Evolutionary conservation across 352 stramenopile genomes (phyloP).

Genomic region (Phytophthora pistaciae): DNA sequence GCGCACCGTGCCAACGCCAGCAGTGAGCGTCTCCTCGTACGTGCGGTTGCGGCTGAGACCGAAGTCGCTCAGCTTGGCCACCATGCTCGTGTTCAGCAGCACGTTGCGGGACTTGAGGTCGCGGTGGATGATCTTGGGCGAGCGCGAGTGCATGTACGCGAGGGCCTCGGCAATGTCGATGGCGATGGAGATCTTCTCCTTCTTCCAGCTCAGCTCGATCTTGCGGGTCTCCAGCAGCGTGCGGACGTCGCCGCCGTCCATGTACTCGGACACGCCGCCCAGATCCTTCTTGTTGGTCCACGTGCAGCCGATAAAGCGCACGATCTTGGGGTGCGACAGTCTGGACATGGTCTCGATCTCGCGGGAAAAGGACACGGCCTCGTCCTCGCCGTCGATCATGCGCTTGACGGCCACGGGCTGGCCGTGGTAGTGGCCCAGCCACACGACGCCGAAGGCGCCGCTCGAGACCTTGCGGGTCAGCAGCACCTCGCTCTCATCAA

Average conservation of each 20-base stretch:
- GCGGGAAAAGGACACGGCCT: constrained; percentile 76
- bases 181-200: constrained; percentile 88
- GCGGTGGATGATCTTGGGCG: constrained; percentile 86
- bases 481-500: constrained; percentile 87
- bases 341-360: constrained; percentile 89
- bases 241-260: constrained; percentile 86
- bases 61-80: constrained; percentile 90
- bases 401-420: constrained; percentile 88
- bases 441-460: constrained; percentile 85
- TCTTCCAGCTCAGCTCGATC: constrained; percentile 83
- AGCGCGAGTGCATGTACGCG: constrained; percentile 87
- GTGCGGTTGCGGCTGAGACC: constrained; percentile 83
- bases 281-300: constrained; percentile 86
- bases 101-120: constrained; percentile 89
- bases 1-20: constrained; percentile 83
- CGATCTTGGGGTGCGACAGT: constrained; percentile 83
- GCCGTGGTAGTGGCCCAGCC: constrained; percentile 88
- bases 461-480: constrained; percentile 87
- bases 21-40: constrained; percentile 88
- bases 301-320: constrained; percentile 88
- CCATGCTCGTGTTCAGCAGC: constrained; percentile 78
- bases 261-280: constrained; percentile 86
- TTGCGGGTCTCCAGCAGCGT: constrained; percentile 85
- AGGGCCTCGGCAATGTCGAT: constrained; percentile 85
- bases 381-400: constrained; percentile 87